Evolutionary conservation across 2,329 filamentous ascomycete species (phyloP).

Genomic region (Fusarium sp.): DNA sequence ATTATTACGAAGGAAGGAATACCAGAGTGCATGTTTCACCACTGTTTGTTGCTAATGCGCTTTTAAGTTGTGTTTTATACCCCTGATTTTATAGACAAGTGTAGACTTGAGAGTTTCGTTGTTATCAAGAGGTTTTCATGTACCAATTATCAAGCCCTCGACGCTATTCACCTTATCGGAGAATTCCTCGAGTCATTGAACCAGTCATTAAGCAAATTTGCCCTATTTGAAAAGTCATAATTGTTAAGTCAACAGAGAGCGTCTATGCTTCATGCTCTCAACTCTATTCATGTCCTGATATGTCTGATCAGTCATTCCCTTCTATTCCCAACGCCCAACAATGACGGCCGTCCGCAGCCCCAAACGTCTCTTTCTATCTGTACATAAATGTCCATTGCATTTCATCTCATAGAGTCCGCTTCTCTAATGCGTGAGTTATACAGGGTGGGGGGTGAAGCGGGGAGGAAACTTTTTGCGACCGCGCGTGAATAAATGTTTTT

Average conservation of each 20-base stretch:
- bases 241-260: slow-evolving; percentile 33
- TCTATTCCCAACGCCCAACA: slow-evolving; percentile 47
- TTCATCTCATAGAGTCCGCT: slow-evolving; percentile 26
- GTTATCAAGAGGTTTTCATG: neutral
- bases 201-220: neutral
- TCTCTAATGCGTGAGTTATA: slow-evolving; percentile 26
- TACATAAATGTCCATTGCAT: slow-evolving; percentile 42
- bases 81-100: neutral
- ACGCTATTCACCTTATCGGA: neutral
- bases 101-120: neutral
- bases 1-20: neutral
- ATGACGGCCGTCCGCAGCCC: slow-evolving; percentile 35
- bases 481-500: slow-evolving; percentile 2
- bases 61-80: slow-evolving; percentile 14
- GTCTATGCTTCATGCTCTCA: slow-evolving; percentile 40
- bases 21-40: neutral
- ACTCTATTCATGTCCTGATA: slow-evolving; percentile 41
- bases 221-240: neutral
- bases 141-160: neutral
- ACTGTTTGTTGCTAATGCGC: neutral
- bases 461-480: slow-evolving; percentile 12
- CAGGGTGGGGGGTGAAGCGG: slow-evolving; percentile 9
- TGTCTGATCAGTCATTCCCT: slow-evolving; percentile 35
- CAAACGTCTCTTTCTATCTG: slow-evolving; percentile 37
- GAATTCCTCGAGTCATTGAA: neutral